These are phyloP conservation scores for Rosa hybrid DNA, from an alignment of 331 rosid genomes.

Conservation along the genomic window DNA sequence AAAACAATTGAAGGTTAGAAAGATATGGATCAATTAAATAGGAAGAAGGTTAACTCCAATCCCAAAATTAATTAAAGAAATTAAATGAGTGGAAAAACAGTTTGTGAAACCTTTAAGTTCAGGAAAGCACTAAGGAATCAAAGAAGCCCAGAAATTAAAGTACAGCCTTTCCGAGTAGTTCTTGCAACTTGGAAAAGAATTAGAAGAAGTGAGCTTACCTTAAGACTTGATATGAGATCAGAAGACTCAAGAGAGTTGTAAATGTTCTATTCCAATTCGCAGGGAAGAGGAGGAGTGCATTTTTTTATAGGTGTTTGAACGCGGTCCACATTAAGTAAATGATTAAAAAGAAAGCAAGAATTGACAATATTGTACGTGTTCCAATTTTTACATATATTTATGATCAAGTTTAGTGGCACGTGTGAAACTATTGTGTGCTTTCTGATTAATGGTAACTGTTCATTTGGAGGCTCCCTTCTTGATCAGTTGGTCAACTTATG, in stretches of 20 bases:
- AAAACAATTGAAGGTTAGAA: not conserved
- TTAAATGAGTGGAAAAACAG: not conserved
- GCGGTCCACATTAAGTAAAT: slow-evolving; percentile 11
- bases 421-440: slow-evolving; percentile 21
- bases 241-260: slow-evolving; percentile 2
- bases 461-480: slow-evolving; percentile 21
- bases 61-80: not conserved
- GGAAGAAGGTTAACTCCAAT: not conserved
- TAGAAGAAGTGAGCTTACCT: not conserved
- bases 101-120: not conserved
- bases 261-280: not conserved
- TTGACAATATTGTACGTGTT: slow-evolving; percentile 13
- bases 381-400: not conserved
- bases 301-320: slow-evolving; percentile 14
- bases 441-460: slow-evolving; percentile 19
- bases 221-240: not conserved
- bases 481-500: slow-evolving; percentile 24
- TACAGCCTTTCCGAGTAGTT: not conserved
- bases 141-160: not conserved
- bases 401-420: slow-evolving; percentile 8
- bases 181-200: not conserved
- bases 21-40: not conserved
- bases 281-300: not conserved
- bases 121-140: not conserved
- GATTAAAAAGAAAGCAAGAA: slow-evolving; percentile 8